Percentiles rank a stretch among this genome's conserved stretches.
Conservation (phyloP, 1,284 basidiomycete genomes). For the Moesziomyces sp. region DNA sequence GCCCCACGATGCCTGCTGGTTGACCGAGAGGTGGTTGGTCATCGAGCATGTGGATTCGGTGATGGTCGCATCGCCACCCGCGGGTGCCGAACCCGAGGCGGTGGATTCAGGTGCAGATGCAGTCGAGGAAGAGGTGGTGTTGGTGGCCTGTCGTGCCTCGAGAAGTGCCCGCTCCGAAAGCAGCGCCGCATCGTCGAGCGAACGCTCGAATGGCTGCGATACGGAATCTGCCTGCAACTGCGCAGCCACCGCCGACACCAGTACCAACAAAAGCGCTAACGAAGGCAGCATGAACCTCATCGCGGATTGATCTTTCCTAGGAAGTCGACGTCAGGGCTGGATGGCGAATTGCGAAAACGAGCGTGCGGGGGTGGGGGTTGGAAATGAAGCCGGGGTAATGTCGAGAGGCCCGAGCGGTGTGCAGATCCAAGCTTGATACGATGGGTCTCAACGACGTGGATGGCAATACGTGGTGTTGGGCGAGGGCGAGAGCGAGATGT, state of each 20-base stretch:
- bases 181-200: conserved; percentile 13
- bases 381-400: no score
- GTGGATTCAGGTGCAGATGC: conserved; percentile 21
- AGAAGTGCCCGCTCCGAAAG: conserved; percentile 18
- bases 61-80: conserved; percentile 49
- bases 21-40: conserved; percentile 43
- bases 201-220: conserved; percentile 24
- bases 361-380: no score
- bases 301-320: neutral
- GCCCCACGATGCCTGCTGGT: conserved; percentile 58
- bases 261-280: conserved; percentile 8
- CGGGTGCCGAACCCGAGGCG: conserved; percentile 29
- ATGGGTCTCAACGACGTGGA: no score
- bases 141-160: conserved; percentile 31
- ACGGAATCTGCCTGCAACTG: conserved; percentile 25
- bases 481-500: neutral
- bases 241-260: conserved; percentile 2
- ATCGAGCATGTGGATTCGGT: conserved; percentile 41
- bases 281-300: conserved; percentile 19
- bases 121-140: conserved; percentile 15
- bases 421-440: no score
- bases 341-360: neutral
- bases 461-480: no score
- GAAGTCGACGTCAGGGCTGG: neutral
- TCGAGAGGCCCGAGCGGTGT: no score